Evolutionary conservation across 371 early-diverging fungal species (phyloP).

Genomic region (Fennellomyces sp.): DNA sequence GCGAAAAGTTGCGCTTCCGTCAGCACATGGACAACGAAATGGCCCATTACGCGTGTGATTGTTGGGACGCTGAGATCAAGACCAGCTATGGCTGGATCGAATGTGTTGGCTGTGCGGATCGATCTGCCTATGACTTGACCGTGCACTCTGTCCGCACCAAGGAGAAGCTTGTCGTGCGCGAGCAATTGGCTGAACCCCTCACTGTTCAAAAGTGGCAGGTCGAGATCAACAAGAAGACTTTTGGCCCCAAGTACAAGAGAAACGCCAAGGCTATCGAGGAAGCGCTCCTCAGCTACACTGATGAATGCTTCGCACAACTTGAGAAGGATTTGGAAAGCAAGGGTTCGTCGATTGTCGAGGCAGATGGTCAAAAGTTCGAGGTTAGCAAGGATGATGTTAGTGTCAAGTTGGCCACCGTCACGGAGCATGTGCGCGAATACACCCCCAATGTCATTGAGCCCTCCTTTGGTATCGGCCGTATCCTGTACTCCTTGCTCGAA

Average conservation of each 20-base stretch:
- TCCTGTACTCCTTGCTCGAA: conserved; percentile 97
- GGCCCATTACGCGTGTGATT: conserved; percentile 99
- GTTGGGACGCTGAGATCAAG: conserved; percentile 98
- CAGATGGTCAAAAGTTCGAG: conserved; percentile 74
- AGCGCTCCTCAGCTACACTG: conserved; percentile 65
- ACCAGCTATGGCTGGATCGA: conserved; percentile 99
- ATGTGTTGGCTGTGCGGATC: conserved; percentile 99
- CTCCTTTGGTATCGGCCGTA: conserved; percentile 99
- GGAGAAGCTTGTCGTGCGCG: conserved; percentile 93
- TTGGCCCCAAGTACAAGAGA: conserved; percentile 93
- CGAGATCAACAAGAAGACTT: conserved; percentile 91
- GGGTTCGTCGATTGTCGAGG: conserved; percentile 54
- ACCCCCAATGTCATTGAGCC: conserved; percentile 99
- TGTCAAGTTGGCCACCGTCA: conserved; percentile 74
- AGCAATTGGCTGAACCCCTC: conserved; percentile 85
- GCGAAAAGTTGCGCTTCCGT: conserved; percentile 92
- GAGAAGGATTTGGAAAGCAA: conserved; percentile 57
- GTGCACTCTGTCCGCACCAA: conserved; percentile 93
- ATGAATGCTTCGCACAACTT: conserved; percentile 63
- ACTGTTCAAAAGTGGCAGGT: conserved; percentile 79
- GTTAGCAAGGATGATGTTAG: conserved; percentile 77
- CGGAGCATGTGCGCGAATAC: conserved; percentile 93
- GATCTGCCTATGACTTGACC: conserved; percentile 98
- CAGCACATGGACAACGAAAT: conserved; percentile 99
- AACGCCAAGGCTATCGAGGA: conserved; percentile 90